phyloP scores from a whole-genome alignment of 768 basidiomycete species.

The Daedaleopsis nitida region DNA sequence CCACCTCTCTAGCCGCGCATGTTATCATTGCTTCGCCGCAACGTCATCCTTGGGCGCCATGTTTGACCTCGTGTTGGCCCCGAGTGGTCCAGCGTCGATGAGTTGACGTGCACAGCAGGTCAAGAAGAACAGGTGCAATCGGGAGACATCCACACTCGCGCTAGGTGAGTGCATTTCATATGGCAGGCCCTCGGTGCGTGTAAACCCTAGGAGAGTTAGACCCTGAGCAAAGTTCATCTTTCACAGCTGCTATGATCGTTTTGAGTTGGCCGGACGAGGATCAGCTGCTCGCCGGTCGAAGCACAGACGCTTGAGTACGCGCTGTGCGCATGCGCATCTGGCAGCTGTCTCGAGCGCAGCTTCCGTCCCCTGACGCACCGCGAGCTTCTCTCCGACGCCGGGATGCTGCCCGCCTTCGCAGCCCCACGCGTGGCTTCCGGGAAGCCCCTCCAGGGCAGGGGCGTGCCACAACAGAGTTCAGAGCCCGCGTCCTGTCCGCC shows the following conservation, averaged over 20 bases:
- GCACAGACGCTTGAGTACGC: constrained; percentile 6
- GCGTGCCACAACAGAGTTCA: background rate
- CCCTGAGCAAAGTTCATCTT: constrained; percentile 12
- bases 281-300: constrained; percentile 19
- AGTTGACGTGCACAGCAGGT: background rate
- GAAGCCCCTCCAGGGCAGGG: background rate
- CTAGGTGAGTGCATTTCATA: background rate
- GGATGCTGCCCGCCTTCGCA: background rate
- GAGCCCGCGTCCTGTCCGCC: background rate
- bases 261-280: constrained; percentile 17
- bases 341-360: background rate
- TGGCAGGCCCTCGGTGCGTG: background rate
- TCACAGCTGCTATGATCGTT: constrained; percentile 11
- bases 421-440: background rate
- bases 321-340: constrained; percentile 2
- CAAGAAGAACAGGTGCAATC: background rate
- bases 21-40: constrained; percentile 2
- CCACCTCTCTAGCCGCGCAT: background rate
- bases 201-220: background rate
- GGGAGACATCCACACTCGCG: background rate
- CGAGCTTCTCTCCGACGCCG: constrained; percentile 19
- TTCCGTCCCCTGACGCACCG: constrained; percentile 10
- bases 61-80: constrained; percentile 14
- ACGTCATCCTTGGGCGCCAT: constrained; percentile 18
- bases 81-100: constrained; percentile 1